Base-by-base conservation (phyloP, 352 stramenopile species). In the Peronospora farinosa region DNA sequence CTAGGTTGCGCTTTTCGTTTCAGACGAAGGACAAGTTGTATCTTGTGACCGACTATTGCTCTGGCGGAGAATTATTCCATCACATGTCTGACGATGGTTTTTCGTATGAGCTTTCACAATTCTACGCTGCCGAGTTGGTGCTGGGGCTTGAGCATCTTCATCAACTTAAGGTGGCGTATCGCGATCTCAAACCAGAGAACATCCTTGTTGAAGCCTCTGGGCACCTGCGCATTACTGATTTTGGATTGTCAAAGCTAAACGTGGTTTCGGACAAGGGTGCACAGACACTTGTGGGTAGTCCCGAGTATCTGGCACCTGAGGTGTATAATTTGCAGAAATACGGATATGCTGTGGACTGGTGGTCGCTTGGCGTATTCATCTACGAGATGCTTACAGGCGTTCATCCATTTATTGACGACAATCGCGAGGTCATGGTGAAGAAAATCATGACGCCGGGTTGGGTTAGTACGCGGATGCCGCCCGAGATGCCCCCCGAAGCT, bases 181-280 rank as follows among this genome's bases (percentile, higher is more conserved):
- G 92, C n/a, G 91, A 98, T 60, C 66, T 98, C 30, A 98, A 98
- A 60, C 96, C 96, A 1, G 97, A 99, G 67, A 99, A 99, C 59
- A 90, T 94, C 39, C 49, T 92, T 3, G 32, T 92, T 10, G 73
- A 89, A 52, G 73, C 69, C 82, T 67, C 78, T 39, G 96, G 96
- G 0, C 96, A 99, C 60, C 67, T 98, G 25, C 94, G 86, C 27
- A 75, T 99, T 44, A 99, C 96, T 11, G 97, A 99, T 74, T 99
- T 99, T 86, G 78, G 81, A 1, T 48, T 89, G 8, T 89, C 81
- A 1, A 87, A 89, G 47, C 66, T 85, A 17, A 84, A 86, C 16
- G 78, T 89, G 8, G 74, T 86, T 15, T 76, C 76, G 5, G 75
- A 88, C 39, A 68, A 78, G 32, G 80, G 78, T 13, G 77, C 77